These are phyloP conservation scores for Fusarium lateritium DNA, from an alignment of 2,329 filamentous ascomycete genomes.

Conservation along the genomic window DNA sequence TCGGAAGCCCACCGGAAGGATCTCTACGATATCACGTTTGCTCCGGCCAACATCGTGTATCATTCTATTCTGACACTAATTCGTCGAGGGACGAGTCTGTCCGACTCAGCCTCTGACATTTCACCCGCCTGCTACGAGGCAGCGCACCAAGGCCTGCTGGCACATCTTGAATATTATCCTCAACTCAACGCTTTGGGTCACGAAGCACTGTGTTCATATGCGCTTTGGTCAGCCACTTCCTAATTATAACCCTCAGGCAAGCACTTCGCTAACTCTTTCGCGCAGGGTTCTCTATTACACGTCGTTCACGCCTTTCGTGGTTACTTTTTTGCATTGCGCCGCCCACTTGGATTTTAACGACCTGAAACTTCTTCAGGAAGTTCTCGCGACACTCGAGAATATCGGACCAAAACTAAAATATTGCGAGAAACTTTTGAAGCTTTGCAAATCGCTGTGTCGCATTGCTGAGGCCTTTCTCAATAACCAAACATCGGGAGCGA, in stretches of 20 bases:
- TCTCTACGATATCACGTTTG: conserved; percentile 4
- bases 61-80: conserved; percentile 11
- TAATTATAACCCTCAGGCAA: background rate
- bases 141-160: background rate
- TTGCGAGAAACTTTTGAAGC: no score
- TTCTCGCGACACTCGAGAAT: no score
- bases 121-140: conserved; percentile 12
- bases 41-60: conserved; percentile 4
- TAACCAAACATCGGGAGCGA: no score
- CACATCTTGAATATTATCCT: background rate
- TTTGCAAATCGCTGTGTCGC: no score
- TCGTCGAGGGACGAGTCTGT: conserved; percentile 4
- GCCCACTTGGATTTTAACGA: conserved; percentile 1
- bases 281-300: conserved; percentile 9
- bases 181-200: no score
- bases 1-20: background rate
- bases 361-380: background rate
- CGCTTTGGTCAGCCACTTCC: no score
- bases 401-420: no score
- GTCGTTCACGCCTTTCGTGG: conserved; percentile 10
- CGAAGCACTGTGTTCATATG: no score
- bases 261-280: background rate
- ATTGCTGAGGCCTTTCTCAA: no score
- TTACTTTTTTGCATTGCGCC: conserved; percentile 9
- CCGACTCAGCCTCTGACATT: conserved; percentile 1